These are phyloP conservation scores for Penicillium sclerotiorum DNA, from an alignment of 2,329 filamentous ascomycete species.

Conservation along the genomic window DNA sequence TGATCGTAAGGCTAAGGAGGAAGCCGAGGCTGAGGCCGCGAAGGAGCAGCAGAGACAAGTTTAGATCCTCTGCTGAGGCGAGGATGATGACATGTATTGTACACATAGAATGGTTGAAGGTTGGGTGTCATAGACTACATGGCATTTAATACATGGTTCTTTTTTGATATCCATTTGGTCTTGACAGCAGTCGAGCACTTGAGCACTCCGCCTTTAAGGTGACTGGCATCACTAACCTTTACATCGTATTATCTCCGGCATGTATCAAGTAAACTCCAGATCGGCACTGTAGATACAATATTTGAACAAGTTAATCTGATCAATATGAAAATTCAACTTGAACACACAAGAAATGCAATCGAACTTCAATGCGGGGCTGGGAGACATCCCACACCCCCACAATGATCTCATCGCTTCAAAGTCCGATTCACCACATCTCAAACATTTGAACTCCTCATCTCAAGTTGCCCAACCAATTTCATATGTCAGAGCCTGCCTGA, in stretches of 20 bases:
- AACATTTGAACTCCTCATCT: background rate
- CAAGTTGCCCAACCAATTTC: too few species aligned
- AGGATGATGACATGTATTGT: slow-evolving; percentile 16
- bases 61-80: slow-evolving; percentile 17
- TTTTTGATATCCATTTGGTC: slow-evolving; percentile 6
- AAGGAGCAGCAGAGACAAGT: slow-evolving; percentile 36
- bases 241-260: too few species aligned
- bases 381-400: slow-evolving; percentile 15
- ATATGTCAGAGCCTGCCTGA: too few species aligned
- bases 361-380: too few species aligned
- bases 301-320: too few species aligned
- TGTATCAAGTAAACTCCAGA: too few species aligned
- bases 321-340: too few species aligned
- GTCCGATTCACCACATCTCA: background rate
- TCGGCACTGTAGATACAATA: too few species aligned
- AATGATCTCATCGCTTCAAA: slow-evolving; percentile 20
- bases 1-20: slow-evolving; percentile 65
- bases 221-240: too few species aligned
- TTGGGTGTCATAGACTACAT: slow-evolving; percentile 22
- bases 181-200: too few species aligned
- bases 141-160: slow-evolving; percentile 18
- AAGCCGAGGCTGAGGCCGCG: slow-evolving; percentile 47
- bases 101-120: slow-evolving; percentile 23
- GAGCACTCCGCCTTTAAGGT: too few species aligned
- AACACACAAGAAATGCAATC: too few species aligned